These are phyloP conservation scores for Cladosporium oxysporum DNA, from an alignment of 2,329 filamentous ascomycete species.

Conservation along the genomic window DNA sequence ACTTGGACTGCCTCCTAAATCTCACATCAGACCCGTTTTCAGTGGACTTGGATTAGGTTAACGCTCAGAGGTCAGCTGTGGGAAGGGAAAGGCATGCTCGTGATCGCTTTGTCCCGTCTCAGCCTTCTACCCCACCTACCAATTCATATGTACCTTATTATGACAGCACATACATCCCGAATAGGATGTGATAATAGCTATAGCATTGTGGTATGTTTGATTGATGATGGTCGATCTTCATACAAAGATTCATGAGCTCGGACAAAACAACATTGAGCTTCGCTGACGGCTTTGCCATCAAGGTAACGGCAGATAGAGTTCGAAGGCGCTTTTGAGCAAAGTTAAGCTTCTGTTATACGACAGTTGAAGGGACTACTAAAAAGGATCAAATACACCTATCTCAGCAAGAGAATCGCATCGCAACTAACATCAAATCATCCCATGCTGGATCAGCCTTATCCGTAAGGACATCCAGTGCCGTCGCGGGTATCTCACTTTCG, in stretches of 20 bases:
- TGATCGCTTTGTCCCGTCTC: slow-evolving; percentile 6
- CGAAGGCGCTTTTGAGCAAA: not conserved
- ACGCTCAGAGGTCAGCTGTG: not conserved
- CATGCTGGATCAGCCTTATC: not conserved
- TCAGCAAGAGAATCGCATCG: not conserved
- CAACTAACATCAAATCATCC: not conserved
- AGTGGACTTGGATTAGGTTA: not conserved
- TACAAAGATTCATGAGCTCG: not conserved
- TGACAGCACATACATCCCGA: not conserved
- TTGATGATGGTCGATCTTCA: not conserved
- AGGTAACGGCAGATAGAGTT: not conserved
- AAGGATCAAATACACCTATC: not conserved
- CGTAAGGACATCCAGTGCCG: slow-evolving; percentile 17
- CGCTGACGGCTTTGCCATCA: not conserved
- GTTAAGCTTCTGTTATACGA: not conserved
- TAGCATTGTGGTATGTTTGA: not conserved
- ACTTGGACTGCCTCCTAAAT: not conserved
- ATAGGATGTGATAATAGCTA: not conserved
- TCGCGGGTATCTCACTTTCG: slow-evolving; percentile 14
- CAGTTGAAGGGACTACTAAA: not conserved
- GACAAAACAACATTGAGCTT: not conserved
- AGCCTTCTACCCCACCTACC: not conserved
- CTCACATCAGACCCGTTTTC: not conserved
- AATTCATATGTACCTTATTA: not conserved
- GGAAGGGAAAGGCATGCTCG: not conserved